Conservation (phyloP, 495 filamentous ascomycete genomes). For the Parathielavia hyrcaniae region DNA sequence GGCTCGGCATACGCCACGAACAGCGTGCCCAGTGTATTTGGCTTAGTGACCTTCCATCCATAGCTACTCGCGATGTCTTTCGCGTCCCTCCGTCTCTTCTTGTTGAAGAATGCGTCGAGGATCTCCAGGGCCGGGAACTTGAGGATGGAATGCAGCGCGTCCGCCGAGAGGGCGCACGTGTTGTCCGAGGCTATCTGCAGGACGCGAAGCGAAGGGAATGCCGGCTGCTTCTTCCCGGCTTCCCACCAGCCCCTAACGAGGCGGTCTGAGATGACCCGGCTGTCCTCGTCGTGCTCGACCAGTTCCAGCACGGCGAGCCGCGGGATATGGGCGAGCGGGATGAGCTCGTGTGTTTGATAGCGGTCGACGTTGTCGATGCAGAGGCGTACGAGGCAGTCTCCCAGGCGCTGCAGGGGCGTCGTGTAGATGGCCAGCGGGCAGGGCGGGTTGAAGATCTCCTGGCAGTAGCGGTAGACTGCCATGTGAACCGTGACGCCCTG, state of each 20-base stretch:
- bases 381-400: conserved; percentile 29
- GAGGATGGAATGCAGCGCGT: conserved; percentile 23
- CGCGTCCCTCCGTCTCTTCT: conserved; percentile 4
- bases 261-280: conserved; percentile 24
- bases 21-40: background rate
- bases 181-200: conserved; percentile 24
- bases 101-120: conserved; percentile 1
- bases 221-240: background rate
- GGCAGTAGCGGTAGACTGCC: background rate
- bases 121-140: conserved; percentile 26
- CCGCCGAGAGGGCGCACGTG: conserved; percentile 13
- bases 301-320: conserved; percentile 34
- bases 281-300: background rate
- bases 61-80: background rate
- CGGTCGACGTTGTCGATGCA: conserved; percentile 19
- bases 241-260: conserved; percentile 31
- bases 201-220: conserved; percentile 31
- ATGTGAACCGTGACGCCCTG: background rate
- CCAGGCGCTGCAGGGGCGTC: conserved; percentile 17
- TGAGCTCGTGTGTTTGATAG: conserved; percentile 24
- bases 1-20: conserved; percentile 6
- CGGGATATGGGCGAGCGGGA: conserved; percentile 25
- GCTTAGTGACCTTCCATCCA: background rate
- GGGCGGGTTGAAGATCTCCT: conserved; percentile 11
- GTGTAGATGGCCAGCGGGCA: conserved; percentile 22